Evolutionary conservation across 176 grass and related monocot species (phyloP).

Genomic region (Dendrocalamus sinicus): DNA sequence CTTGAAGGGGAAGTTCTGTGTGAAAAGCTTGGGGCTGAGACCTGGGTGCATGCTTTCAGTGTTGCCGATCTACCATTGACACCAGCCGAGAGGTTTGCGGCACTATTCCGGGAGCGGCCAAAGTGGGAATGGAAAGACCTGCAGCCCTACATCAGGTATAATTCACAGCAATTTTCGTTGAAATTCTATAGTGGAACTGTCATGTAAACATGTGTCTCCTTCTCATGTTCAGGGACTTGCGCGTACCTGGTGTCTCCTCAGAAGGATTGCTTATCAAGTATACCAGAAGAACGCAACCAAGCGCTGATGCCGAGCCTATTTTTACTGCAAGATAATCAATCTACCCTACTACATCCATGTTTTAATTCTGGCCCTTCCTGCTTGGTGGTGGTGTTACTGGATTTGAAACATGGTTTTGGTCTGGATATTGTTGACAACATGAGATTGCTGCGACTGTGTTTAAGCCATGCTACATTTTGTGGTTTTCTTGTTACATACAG

Average conservation of each 20-base stretch:
- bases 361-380: neutral
- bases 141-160: conserved; percentile 89
- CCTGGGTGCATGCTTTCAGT: conserved; percentile 82
- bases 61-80: conserved; percentile 64
- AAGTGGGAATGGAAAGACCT: conserved; percentile 96
- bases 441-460: neutral
- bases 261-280: conserved; percentile 99
- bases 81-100: conserved; percentile 69
- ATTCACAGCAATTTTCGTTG: neutral
- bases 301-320: conserved; percentile 69
- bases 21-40: conserved; percentile 81
- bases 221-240: conserved; percentile 60
- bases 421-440: neutral
- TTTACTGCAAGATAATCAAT: conserved; percentile 76
- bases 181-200: neutral
- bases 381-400: neutral
- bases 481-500: neutral
- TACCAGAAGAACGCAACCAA: conserved; percentile 79
- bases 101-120: conserved; percentile 66
- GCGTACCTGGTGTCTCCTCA: conserved; percentile 67
- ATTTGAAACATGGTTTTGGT: conserved; percentile 23
- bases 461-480: neutral
- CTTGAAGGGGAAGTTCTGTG: conserved; percentile 84
- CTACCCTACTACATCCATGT: neutral
- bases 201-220: neutral